Base-by-base conservation (phyloP, 192 early-diverging fungal genomes). In the Dissophora globulifera region DNA sequence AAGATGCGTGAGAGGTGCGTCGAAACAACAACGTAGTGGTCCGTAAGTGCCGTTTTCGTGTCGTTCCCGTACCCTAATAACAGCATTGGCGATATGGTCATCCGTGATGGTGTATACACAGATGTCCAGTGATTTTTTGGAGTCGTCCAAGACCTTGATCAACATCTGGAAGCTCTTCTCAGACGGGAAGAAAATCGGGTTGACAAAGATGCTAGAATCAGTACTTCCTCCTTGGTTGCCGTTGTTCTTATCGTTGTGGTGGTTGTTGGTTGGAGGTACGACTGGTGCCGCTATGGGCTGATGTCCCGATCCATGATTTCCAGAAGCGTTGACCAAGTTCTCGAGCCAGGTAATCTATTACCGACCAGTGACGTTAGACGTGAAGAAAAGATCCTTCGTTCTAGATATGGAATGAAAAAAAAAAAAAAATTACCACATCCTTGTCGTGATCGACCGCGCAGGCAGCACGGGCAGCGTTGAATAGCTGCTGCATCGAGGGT, bases 81-180 rank as follows among this genome's bases (percentile, higher is more conserved):
- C 80, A 23, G 86, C 88, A 20, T 85, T 85, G 46, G 90, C 86
- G 48, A 91, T 53, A 47, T 89, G 88, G 54, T 93, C 88, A 64
- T 91, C 90, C 2, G 91, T 90, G 58, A 93, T 85, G 67, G 87
- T 88, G 79, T 88, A 93, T 15, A 93, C 89, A 59, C 87, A 89
- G 38, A 89, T 84, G 65, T 93, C 91, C 32, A 93, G 80, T 4
- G 90, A 81, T 3, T 70, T 62, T 43, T 84, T 64, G 19, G 89
- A 86, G 16, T 78, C 79, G 50, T 86, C 72, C 70, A 68, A 86
- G 40, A 83, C 80, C 50, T 85, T 80, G 58, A 86, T 52, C 45
- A 89, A 70, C 58, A 76, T 63, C 19, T 69, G 32, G 57, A 89
- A 89, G 71, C 83, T 87, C 23, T 84, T 71, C 51, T 89, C 88